phyloP scores from a whole-genome alignment of 1,139 yeast genomes.

The Yamadazyma atmosphaerica region DNA sequence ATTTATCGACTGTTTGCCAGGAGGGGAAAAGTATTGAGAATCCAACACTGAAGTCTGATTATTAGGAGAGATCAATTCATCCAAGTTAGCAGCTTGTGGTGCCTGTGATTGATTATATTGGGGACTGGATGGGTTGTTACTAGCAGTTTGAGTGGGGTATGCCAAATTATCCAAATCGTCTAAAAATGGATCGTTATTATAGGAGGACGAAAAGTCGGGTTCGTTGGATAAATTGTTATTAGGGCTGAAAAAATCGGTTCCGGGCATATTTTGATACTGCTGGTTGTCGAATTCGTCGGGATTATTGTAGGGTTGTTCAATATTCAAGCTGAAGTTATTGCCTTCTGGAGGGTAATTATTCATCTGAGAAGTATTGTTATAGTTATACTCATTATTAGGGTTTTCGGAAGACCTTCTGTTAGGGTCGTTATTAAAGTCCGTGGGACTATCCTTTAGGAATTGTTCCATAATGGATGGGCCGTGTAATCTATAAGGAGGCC shows the following conservation, averaged over 20 bases:
- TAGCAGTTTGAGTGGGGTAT: conserved; percentile 11
- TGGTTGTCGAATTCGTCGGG: conserved; percentile 8
- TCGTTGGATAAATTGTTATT: conserved; percentile 10
- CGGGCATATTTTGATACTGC: conserved; percentile 16
- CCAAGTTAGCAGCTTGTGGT: conserved; percentile 27
- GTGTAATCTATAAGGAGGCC: too few species aligned
- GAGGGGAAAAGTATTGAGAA: conserved; percentile 47
- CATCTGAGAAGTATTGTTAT: conserved; percentile 7
- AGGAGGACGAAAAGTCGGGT: conserved; percentile 13
- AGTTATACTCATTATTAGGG: conserved; percentile 4
- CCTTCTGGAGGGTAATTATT: conserved; percentile 7
- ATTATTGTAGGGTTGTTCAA: conserved; percentile 17
- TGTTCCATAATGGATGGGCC: conserved; percentile 37
- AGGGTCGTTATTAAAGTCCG: conserved; percentile 18
- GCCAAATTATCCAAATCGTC: conserved; percentile 31
- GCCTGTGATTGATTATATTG: conserved; percentile 12
- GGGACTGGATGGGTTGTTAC: conserved; percentile 4
- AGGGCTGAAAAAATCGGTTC: conserved; percentile 18
- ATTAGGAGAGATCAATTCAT: conserved; percentile 39
- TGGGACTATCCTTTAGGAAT: conserved; percentile 39
- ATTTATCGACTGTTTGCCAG: conserved; percentile 20
- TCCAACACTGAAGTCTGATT: conserved; percentile 27
- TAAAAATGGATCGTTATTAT: conserved; percentile 34
- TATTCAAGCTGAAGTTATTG: conserved; percentile 12
- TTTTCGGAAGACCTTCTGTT: conserved; percentile 1